These are phyloP conservation scores for Astrothelium subdiscretum DNA, from an alignment of 495 filamentous ascomycete genomes.

Conservation along the genomic window DNA sequence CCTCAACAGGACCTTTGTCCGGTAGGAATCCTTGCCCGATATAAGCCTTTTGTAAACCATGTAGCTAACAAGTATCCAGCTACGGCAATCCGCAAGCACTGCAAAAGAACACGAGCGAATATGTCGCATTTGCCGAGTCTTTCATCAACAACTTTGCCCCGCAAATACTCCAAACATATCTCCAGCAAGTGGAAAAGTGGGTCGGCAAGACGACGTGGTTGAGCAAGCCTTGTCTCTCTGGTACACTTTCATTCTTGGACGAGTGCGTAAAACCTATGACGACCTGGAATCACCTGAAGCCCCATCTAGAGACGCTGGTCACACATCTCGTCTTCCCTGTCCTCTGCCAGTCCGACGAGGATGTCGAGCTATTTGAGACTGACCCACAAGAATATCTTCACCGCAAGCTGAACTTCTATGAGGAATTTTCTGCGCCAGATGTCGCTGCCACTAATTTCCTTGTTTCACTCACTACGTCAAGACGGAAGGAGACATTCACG, in stretches of 20 bases:
- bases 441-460: conserved; percentile 95
- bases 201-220: conserved; percentile 90
- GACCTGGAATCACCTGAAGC: conserved; percentile 90
- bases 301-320: conserved; percentile 82
- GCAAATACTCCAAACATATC: conserved; percentile 85
- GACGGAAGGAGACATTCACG: conserved; percentile 90
- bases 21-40: conserved; percentile 41
- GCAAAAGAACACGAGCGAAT: conserved; percentile 56
- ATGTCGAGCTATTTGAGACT: conserved; percentile 84
- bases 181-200: conserved; percentile 92
- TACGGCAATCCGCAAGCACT: conserved; percentile 75
- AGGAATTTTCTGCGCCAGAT: conserved; percentile 91
- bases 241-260: conserved; percentile 86
- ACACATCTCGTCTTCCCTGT: conserved; percentile 92
- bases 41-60: not conserved
- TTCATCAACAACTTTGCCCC: conserved; percentile 89
- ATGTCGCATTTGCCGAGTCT: conserved; percentile 68
- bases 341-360: conserved; percentile 82
- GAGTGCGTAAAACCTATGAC: conserved; percentile 95
- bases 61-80: conserved; percentile 33
- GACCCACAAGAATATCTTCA: conserved; percentile 95
- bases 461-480: conserved; percentile 82
- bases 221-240: conserved; percentile 82
- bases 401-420: conserved; percentile 93
- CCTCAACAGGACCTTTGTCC: conserved; percentile 86